Base-by-base conservation (phyloP, 148 eudicot genomes). In the Rhododendron griersonianum region DNA sequence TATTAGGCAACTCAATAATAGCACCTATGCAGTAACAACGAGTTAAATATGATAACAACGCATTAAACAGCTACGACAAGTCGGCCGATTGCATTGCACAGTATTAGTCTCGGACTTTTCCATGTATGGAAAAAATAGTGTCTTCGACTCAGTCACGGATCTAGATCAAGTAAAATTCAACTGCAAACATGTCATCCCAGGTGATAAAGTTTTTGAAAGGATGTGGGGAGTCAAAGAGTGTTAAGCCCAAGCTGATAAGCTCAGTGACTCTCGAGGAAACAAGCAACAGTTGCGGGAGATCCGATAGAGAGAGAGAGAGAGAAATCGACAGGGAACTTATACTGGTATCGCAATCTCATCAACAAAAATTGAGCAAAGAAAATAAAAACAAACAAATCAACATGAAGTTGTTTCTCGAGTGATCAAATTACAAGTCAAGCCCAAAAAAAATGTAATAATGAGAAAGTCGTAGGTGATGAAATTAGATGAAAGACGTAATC, bases 141-240 rank as follows among this genome's bases (percentile, higher is more conserved):
- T 21, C 57, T 28, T 15, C 2, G n/a, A 51, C 35, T 15, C 23
- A 16, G 65, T 51, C 41, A 51, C 14, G 35, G 25, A 47, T 79
- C 55, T 53, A 23, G 57, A 79, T 45, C 81, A 79, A n/a, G 28
- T 23, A 80, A 51, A 67, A 80, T 80, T 80, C 63, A 80, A 30
- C 18, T 47, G 35, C 57, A 79, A 78, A 47, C 35, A 5, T 13
- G 30, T 67, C 75, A 69, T 69, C 75, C 37, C 75, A 28, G 16
- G 30, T 69, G 73, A n/a, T 65, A 65, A 65, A 11, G 35, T 8
- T 65, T 9, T 65, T 3, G 14, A 67, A 7, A 41, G 7, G 45
- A 41, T 41, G 45, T 41, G 11, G 30, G 73, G 23, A 8, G 73
- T 65, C 73, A 25, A 25, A 65, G 14, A 9, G 73, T 65, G 18